Evolutionary conservation across 768 basidiomycete genomes (phyloP).

Genomic region (Rhodotorula kratochvilovae): DNA sequence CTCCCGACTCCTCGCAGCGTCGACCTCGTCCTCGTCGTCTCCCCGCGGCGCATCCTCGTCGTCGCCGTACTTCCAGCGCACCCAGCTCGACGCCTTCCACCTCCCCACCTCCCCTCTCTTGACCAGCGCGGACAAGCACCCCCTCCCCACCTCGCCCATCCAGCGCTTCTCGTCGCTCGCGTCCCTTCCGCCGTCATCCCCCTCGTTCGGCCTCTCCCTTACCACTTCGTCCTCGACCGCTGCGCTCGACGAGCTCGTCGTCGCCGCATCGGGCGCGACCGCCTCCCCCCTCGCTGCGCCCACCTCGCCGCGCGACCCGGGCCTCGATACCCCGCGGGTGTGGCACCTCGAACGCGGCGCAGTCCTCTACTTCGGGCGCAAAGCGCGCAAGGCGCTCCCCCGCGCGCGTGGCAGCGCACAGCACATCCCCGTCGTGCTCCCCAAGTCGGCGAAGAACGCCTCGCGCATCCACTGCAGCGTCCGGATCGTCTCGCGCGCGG

Average conservation of each 20-base stretch:
- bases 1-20: not conserved
- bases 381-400: constrained; percentile 31
- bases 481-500: constrained; percentile 2
- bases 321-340: not conserved
- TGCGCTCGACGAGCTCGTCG: not conserved
- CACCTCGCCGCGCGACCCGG: not conserved
- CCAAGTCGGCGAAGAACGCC: constrained; percentile 32
- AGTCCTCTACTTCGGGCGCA: constrained; percentile 36
- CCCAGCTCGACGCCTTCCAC: constrained; percentile 20
- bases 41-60: not conserved
- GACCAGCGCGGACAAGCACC: not conserved
- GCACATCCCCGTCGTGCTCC: constrained; percentile 27
- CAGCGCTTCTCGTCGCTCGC: not conserved
- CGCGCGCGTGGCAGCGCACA: not conserved
- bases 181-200: constrained; percentile 25
- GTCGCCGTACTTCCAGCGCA: constrained; percentile 21
- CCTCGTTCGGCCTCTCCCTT: constrained; percentile 4
- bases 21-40: not conserved
- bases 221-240: not conserved
- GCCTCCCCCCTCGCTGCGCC: not conserved
- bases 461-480: constrained; percentile 34
- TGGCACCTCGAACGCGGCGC: constrained; percentile 19
- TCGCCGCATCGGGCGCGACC: not conserved
- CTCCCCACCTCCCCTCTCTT: constrained; percentile 15
- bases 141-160: constrained; percentile 3